Percentiles rank a stretch among this genome's conserved stretches.
Evolutionary conservation across 495 filamentous ascomycete species (phyloP).

Genomic region (Xylaria castorea): DNA sequence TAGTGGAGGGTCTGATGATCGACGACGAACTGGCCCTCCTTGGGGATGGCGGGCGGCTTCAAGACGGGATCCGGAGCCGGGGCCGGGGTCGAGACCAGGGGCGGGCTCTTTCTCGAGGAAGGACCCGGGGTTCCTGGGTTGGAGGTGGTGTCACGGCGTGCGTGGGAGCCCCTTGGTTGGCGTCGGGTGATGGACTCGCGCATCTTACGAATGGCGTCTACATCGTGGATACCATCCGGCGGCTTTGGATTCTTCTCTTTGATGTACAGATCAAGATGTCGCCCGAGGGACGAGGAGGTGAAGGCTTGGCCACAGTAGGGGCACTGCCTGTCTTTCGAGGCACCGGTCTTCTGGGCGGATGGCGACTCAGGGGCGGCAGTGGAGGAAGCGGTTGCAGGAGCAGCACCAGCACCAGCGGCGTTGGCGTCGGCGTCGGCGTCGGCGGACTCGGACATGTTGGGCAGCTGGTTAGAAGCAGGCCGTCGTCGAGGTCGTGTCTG

Average conservation of each 20-base stretch:
- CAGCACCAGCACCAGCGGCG: constrained; percentile 1
- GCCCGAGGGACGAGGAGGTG: constrained; percentile 90
- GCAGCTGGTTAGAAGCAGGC: background rate
- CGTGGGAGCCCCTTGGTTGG: constrained; percentile 69
- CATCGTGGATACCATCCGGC: constrained; percentile 84
- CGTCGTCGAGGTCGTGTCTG: constrained; percentile 4
- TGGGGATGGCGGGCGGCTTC: constrained; percentile 43
- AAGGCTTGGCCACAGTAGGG: constrained; percentile 85
- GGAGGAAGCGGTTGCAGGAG: constrained; percentile 10
- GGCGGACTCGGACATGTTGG: constrained; percentile 24
- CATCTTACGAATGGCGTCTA: constrained; percentile 82
- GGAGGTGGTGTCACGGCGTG: constrained; percentile 54
- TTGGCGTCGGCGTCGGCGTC: constrained; percentile 15
- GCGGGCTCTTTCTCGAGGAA: constrained; percentile 40
- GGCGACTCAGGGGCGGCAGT: constrained; percentile 41
- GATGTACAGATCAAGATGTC: constrained; percentile 89
- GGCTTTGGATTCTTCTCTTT: constrained; percentile 84
- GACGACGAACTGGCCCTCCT: constrained; percentile 49
- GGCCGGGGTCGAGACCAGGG: constrained; percentile 25
- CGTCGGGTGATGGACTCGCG: constrained; percentile 83
- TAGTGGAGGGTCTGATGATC: constrained; percentile 62
- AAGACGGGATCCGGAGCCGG: constrained; percentile 28
- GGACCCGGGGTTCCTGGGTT: constrained; percentile 54
- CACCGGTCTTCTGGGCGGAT: constrained; percentile 44
- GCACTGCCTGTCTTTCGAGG: constrained; percentile 79